phyloP scores from a whole-genome alignment of 352 stramenopile genomes.

The Pythium rhizo-oryzae region DNA sequence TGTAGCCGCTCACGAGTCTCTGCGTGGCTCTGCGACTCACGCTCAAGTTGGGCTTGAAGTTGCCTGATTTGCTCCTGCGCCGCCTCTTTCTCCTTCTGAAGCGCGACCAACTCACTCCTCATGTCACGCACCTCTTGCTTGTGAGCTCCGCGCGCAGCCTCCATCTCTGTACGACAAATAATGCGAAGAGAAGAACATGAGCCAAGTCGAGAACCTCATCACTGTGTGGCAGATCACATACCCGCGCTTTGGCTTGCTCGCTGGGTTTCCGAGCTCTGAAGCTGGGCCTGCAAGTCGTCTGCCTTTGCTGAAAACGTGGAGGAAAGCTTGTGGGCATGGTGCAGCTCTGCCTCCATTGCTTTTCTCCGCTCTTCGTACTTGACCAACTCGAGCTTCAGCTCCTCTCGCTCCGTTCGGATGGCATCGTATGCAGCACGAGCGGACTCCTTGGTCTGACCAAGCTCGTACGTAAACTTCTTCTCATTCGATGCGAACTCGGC shows the following conservation, averaged over 20 bases:
- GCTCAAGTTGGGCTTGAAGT: conserved; percentile 43
- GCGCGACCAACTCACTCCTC: conserved; percentile 31
- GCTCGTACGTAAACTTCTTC: conserved; percentile 74
- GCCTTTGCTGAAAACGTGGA: conserved; percentile 55
- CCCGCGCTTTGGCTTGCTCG: conserved; percentile 36
- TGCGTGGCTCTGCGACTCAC: conserved; percentile 46
- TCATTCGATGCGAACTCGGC: conserved; percentile 50
- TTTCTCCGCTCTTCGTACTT: conserved; percentile 51
- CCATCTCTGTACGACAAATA: conserved; percentile 36
- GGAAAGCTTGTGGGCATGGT: conserved; percentile 54
- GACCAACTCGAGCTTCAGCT: conserved; percentile 61
- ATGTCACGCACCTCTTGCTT: conserved; percentile 40
- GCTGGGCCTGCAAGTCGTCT: conserved; percentile 52
- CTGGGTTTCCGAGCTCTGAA: conserved; percentile 51
- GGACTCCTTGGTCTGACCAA: conserved; percentile 69
- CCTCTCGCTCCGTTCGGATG: conserved; percentile 55
- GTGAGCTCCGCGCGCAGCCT: conserved; percentile 35
- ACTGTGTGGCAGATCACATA: conserved; percentile 13
- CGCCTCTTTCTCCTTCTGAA: conserved; percentile 35
- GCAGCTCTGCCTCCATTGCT: conserved; percentile 44
- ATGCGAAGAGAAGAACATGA: background rate
- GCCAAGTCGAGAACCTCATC: background rate
- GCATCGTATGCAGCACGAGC: conserved; percentile 66
- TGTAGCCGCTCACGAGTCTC: conserved; percentile 49
- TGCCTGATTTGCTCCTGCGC: conserved; percentile 39